Conservation (phyloP, 768 basidiomycete genomes). For the Lentinula boryana region DNA sequence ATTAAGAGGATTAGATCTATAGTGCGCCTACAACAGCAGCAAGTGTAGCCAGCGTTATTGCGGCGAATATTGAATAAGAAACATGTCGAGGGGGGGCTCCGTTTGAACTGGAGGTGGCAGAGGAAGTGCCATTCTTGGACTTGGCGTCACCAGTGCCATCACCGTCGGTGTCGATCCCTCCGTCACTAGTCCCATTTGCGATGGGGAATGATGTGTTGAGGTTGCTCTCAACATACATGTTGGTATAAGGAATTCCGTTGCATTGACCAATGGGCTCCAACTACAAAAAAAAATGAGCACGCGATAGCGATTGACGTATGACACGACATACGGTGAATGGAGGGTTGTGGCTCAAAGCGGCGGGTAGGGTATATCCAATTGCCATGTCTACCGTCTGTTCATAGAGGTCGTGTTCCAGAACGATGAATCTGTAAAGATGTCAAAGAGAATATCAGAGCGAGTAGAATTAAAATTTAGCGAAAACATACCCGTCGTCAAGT, state of each 20-base stretch:
- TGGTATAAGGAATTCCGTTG: constrained; percentile 49
- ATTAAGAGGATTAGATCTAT: background rate
- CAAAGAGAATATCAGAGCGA: background rate
- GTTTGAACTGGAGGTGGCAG: background rate
- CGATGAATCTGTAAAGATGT: constrained; percentile 60
- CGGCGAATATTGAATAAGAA: constrained; percentile 2
- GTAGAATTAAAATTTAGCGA: background rate
- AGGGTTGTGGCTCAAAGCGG: constrained; percentile 63
- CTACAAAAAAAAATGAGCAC: constrained; percentile 22
- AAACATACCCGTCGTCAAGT: constrained; percentile 50
- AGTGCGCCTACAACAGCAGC: constrained; percentile 1
- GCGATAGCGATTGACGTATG: background rate
- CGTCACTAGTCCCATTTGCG: constrained; percentile 26
- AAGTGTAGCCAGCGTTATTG: background rate
- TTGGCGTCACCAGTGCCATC: constrained; percentile 27
- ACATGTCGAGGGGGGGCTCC: background rate
- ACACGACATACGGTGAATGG: constrained; percentile 48
- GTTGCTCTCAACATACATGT: constrained; percentile 84
- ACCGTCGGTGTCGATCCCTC: constrained; percentile 31
- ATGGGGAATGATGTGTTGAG: constrained; percentile 64
- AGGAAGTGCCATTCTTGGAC: constrained; percentile 20
- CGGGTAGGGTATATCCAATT: constrained; percentile 76
- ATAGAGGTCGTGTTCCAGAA: constrained; percentile 84
- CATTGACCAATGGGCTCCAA: constrained; percentile 78
- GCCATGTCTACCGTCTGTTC: constrained; percentile 87